Percentiles rank a stretch among this genome's conserved stretches.
These are phyloP conservation scores for Pestalotiopsis sp. DNA, from an alignment of 2,329 filamentous ascomycete genomes.

Conservation along the genomic window DNA sequence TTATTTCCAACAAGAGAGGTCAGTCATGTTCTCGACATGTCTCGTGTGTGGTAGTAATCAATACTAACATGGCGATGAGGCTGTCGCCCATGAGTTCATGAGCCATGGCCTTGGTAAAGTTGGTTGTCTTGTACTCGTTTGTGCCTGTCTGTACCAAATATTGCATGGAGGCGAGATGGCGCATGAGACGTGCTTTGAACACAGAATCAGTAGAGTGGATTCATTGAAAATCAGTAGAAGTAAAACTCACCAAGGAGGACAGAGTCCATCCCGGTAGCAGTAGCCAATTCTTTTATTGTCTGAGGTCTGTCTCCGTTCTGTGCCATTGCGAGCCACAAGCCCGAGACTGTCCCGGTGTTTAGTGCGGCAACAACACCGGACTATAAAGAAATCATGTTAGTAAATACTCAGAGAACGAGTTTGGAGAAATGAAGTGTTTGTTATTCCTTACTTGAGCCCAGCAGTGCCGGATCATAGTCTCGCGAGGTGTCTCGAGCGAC, in stretches of 20 bases:
- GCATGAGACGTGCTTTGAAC: slow-evolving; percentile 28
- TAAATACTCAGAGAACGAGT: not conserved
- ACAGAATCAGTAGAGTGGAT: not conserved
- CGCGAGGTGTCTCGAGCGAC: slow-evolving; percentile 47
- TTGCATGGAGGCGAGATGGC: slow-evolving; percentile 37
- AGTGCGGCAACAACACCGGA: slow-evolving; percentile 1
- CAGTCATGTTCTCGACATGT: not conserved
- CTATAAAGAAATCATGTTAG: slow-evolving; percentile 1
- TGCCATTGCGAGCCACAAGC: slow-evolving; percentile 37
- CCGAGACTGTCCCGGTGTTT: slow-evolving; percentile 16
- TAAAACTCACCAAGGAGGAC: slow-evolving; percentile 26
- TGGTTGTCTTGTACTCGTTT: slow-evolving; percentile 34
- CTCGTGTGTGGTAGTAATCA: not conserved
- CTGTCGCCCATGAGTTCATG: slow-evolving; percentile 26
- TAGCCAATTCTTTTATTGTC: slow-evolving; percentile 33
- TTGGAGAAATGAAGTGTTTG: not conserved
- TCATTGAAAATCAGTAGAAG: not conserved
- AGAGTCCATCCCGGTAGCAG: slow-evolving; percentile 27
- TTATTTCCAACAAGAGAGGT: not conserved
- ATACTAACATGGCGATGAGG: slow-evolving; percentile 29
- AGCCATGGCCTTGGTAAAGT: slow-evolving; percentile 31
- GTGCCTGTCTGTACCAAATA: slow-evolving; percentile 33
- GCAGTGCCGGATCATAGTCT: slow-evolving; percentile 48
- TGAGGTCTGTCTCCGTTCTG: slow-evolving; percentile 32
- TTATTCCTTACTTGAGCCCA: slow-evolving; percentile 39